A percentile compares a stretch with the other conserved stretches of the same genome.
Conservation (phyloP, 2,329 filamentous ascomycete species). For the Botryotinia narcissicola region DNA sequence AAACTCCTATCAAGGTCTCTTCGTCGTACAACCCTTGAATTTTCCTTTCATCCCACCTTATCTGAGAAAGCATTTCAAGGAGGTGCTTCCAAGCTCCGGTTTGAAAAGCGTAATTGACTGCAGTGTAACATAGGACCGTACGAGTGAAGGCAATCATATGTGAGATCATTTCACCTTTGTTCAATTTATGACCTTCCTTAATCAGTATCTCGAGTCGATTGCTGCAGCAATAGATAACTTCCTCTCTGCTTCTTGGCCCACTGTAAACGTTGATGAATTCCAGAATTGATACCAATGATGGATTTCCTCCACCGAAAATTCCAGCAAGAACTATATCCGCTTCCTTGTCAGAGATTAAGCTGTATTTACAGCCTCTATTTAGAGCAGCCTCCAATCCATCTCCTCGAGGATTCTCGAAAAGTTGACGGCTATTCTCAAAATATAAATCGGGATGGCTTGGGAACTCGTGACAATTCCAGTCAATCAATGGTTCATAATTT, state of each 20-base stretch:
- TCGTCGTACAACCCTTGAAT: not conserved
- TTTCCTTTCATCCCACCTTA: not conserved
- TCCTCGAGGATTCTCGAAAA: not conserved
- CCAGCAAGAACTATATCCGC: too few species aligned
- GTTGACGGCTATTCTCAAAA: not conserved
- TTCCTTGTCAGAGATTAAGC: not conserved
- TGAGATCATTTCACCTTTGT: too few species aligned
- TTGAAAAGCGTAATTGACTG: rapidly evolving
- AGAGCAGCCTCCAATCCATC: not conserved
- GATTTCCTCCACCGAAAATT: too few species aligned
- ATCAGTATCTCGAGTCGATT: not conserved
- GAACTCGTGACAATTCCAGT: not conserved
- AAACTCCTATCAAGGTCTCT: rapidly evolving
- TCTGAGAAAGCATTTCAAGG: not conserved
- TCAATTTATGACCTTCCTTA: too few species aligned
- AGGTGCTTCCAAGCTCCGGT: not conserved
- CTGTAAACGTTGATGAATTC: rapidly evolving
- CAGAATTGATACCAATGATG: not conserved
- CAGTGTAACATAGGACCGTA: not conserved
- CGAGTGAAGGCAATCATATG: too few species aligned
- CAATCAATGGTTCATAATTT: not conserved
- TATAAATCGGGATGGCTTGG: not conserved
- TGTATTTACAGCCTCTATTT: not conserved
- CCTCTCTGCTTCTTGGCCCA: not conserved
- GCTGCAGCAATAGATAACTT: not conserved